Base-by-base conservation (phyloP, 2,329 filamentous ascomycete species). In the Nigrospora oryzae region DNA sequence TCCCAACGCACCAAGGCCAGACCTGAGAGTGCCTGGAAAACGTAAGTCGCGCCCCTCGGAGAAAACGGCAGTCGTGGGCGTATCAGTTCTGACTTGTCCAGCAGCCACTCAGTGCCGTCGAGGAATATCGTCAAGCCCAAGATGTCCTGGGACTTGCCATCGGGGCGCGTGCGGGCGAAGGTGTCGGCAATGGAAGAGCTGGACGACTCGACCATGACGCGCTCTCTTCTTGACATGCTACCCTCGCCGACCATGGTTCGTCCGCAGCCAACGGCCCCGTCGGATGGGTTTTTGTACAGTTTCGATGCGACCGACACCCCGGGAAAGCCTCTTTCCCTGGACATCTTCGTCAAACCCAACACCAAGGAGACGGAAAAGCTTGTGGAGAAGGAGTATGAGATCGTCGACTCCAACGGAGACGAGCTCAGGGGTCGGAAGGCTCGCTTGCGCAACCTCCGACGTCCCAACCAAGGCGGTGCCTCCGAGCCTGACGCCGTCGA, bases 341-440 rank as follows among this genome's bases (percentile, higher is more conserved):
- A 64, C 14, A 51, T 63, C 23, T 66, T 64, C 43, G 53, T 66
- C 46, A 66, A 64, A 52, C 45, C 56, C 47, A 54, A 63, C 56
- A 45, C 60, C 43, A 50, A 62, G 54, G 67, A 64, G 41, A 73
- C 66, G 31, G 69, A 72, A 55, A 65, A 63, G 51, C 56, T 71
- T 42, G 63, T 72, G 36, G 66, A 70, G 58, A 66, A 67, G 51
- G 70, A 73, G 56, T 73, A 72, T 51, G 69, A 71, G 56, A 64
- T 73, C 28, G 50, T 73, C 13, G 69, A 73, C 49, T 60, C 50
- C 49, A 68, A 71, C 38, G 70, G 70, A 16, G 63, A 72, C 35
- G 56, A 65, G 2, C 59, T 72, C 34, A 66, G 63, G 53, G 69
- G 70, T 36, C 61, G 63, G 36, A 69, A 66, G 62, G 69, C 67